These are phyloP conservation scores for Penicillium nucicola DNA, from an alignment of 495 filamentous ascomycete species.

Conservation along the genomic window DNA sequence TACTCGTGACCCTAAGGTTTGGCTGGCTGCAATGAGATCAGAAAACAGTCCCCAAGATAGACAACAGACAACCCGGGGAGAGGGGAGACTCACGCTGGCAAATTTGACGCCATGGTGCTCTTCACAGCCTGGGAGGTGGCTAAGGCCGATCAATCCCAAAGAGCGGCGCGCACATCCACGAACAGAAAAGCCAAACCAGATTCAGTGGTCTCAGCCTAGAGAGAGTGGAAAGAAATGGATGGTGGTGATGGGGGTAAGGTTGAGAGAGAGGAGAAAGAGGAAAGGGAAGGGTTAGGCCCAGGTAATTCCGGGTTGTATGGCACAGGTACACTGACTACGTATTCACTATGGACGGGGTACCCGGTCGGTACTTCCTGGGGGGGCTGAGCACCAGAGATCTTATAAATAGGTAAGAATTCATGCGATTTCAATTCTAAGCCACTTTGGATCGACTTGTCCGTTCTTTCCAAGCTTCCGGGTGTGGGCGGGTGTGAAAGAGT, in stretches of 20 bases:
- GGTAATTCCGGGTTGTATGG: constrained; percentile 12
- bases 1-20: constrained; percentile 66
- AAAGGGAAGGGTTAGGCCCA: constrained; percentile 19
- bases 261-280: constrained; percentile 21
- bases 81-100: constrained; percentile 51
- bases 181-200: constrained; percentile 18
- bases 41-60: constrained; percentile 19
- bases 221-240: constrained; percentile 7
- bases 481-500: constrained; percentile 14
- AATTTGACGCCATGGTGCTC: constrained; percentile 55
- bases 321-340: constrained; percentile 22
- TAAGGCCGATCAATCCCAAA: constrained; percentile 43
- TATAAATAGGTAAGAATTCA: constrained; percentile 1
- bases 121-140: constrained; percentile 28
- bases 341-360: constrained; percentile 18
- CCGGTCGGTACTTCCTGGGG: constrained; percentile 19
- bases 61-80: neutral
- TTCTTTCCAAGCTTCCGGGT: constrained; percentile 8
- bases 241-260: constrained; percentile 15
- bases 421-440: neutral
- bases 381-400: constrained; percentile 27
- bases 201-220: constrained; percentile 13
- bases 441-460: no score
- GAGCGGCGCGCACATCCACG: constrained; percentile 42
- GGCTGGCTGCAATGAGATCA: constrained; percentile 45